Evolutionary conservation across 176 grass and related monocot species (phyloP).

Genomic region (Poa annua): DNA sequence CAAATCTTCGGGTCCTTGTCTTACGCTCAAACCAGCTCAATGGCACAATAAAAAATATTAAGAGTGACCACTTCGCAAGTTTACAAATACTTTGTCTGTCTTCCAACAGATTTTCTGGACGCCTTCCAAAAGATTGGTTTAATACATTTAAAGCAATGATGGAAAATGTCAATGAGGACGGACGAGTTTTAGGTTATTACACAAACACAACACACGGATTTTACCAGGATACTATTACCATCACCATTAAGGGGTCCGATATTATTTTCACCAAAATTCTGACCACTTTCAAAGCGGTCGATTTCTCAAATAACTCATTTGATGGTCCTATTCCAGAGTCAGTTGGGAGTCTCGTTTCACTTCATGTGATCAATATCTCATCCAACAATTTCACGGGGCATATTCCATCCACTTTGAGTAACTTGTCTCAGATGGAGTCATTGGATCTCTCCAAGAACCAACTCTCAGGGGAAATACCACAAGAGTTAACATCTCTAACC

Average conservation of each 20-base stretch:
- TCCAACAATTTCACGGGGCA: conserved; percentile 16
- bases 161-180: not conserved
- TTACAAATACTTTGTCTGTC: conserved; percentile 46
- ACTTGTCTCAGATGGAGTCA: conserved; percentile 37
- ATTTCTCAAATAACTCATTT: conserved; percentile 52
- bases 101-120: conserved; percentile 26
- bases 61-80: not conserved
- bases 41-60: not conserved
- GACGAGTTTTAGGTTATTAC: not conserved
- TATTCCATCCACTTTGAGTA: conserved; percentile 17
- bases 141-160: conserved; percentile 36
- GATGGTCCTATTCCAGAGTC: conserved; percentile 24
- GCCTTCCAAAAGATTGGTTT: conserved; percentile 3
- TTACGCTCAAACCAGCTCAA: conserved; percentile 28
- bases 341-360: conserved; percentile 31
- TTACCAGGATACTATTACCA: not conserved
- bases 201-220: not conserved
- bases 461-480: conserved; percentile 50
- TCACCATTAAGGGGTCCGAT: not conserved
- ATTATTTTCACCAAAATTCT: conserved; percentile 27
- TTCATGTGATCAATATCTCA: conserved; percentile 29
- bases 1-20: conserved; percentile 31
- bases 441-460: conserved; percentile 54
- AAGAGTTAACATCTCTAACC: conserved; percentile 42
- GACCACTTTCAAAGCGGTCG: conserved; percentile 38